Evolutionary conservation across 2,329 filamentous ascomycete species (phyloP).

Genomic region (Dactylonectria estremocensis): DNA sequence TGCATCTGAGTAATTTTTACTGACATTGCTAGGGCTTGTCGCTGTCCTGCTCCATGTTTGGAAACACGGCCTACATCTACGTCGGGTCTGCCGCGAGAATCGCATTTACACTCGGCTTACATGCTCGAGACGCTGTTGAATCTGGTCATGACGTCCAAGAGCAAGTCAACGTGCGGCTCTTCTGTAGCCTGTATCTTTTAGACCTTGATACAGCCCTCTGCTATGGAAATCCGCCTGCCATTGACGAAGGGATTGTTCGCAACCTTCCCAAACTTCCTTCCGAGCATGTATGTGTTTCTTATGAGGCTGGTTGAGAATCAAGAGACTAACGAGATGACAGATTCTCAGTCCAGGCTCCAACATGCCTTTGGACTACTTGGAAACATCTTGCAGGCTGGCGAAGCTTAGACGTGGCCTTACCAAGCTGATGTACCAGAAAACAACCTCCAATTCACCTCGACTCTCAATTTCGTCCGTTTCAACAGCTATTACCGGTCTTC

Average conservation of each 20-base stretch:
- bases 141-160: conserved; percentile 23
- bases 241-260: conserved; percentile 5
- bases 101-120: conserved; percentile 25
- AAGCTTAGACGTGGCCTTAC: conserved; percentile 6
- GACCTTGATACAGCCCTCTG: conserved; percentile 25
- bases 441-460: neutral
- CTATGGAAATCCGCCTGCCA: conserved; percentile 24
- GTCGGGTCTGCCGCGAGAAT: conserved; percentile 26
- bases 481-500: conserved; percentile 5
- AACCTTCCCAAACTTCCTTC: conserved; percentile 11
- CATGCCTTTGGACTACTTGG: conserved; percentile 23
- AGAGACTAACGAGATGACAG: neutral
- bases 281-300: conserved; percentile 1
- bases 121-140: conserved; percentile 13
- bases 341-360: conserved; percentile 14
- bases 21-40: conserved; percentile 18
- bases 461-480: conserved; percentile 18
- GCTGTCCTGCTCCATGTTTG: conserved; percentile 29
- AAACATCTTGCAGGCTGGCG: conserved; percentile 15
- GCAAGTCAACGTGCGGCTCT: conserved; percentile 23
- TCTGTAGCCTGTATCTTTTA: conserved; percentile 22
- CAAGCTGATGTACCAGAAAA: conserved; percentile 21
- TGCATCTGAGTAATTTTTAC: neutral
- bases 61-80: conserved; percentile 30
- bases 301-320: no score